Base-by-base conservation (phyloP, 176 grass and related monocot species). In the Juncus effusus region DNA sequence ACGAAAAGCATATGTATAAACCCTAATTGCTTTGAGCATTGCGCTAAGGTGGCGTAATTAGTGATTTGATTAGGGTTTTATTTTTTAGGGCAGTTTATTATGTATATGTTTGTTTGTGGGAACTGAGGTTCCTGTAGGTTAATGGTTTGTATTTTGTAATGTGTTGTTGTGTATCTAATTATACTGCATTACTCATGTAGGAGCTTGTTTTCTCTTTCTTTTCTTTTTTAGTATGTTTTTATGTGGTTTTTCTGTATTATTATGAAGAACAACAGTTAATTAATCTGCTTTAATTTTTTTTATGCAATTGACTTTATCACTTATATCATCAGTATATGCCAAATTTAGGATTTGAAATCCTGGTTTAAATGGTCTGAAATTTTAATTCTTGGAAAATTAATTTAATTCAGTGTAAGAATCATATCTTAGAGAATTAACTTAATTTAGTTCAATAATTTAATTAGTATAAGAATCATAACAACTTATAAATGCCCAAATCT, bases 1-100 rank as follows among this genome's bases (percentile, higher is more conserved):
- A 97, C 94, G 13, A 97, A 97, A 73, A 97, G 94, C 55, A 84
- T 93, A 72, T 84, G 88, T 0, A 80, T 97, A 28, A 87, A 97
- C 61, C 94, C 94, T 5, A 85, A 67, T 58, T 89, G 83, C 69
- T 97, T 97, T 39, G 78, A 70, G 5, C 62, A 84, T 3, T 60
- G 71, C 59, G 63, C 56, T 41, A 60, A 86, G 39, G 75, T 57
- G 42, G 74, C 64, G 28, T 89, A 80, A 63, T 36, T 19, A 5
- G 9, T 47, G 9, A 9, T 56, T 65, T 57, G 10, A 62, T 64
- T 47, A 45, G 1, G 47, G 64, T 63, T 45, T 47, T 47, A 47
- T 5, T 6, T 47, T 13, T 4, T 4, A 36, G 5, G 3, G 36
- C 28, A 44, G 15, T 63, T 45, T n/a, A 28, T 16, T 10, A 70